phyloP scores from a whole-genome alignment of 192 early-diverging fungal genomes.

The Linnemannia zychae region DNA sequence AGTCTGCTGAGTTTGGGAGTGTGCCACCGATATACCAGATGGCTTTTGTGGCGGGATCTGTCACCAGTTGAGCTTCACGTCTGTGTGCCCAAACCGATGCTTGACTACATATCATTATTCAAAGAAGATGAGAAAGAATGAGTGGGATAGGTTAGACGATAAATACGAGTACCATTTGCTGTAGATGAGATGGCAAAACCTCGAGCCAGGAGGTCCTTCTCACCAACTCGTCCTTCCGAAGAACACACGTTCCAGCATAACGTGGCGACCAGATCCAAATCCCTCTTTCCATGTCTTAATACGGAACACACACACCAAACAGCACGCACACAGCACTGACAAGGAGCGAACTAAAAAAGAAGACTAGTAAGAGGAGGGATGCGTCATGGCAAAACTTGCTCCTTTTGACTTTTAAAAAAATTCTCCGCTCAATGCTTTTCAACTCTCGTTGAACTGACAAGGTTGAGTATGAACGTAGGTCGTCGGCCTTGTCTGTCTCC shows the following conservation, averaged over 20 bases:
- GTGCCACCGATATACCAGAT: slow-evolving; percentile 46
- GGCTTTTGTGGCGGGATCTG: slow-evolving; percentile 29
- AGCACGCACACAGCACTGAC: neutral
- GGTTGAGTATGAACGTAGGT: too few relatives aligned
- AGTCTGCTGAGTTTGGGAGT: neutral
- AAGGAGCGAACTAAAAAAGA: neutral
- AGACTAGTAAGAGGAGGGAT: neutral
- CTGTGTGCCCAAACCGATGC: slow-evolving; percentile 26
- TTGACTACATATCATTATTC: slow-evolving; percentile 15
- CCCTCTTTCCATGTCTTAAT: neutral
- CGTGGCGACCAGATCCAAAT: neutral
- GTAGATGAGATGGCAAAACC: neutral
- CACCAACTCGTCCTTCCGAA: too few relatives aligned
- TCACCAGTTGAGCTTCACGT: slow-evolving; percentile 30
- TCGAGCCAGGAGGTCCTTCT: neutral
- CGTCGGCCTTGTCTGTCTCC: too few relatives aligned
- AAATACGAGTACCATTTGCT: neutral
- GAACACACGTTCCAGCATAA: neutral
- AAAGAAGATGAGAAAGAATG: neutral
- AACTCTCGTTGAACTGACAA: neutral
- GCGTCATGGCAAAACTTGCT: neutral
- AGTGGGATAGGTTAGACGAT: neutral
- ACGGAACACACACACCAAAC: neutral
- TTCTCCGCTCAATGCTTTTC: neutral
- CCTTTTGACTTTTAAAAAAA: neutral